These are phyloP conservation scores for Apiospora phragmitis DNA, from an alignment of 2,329 filamentous ascomycete genomes.

Conservation along the genomic window DNA sequence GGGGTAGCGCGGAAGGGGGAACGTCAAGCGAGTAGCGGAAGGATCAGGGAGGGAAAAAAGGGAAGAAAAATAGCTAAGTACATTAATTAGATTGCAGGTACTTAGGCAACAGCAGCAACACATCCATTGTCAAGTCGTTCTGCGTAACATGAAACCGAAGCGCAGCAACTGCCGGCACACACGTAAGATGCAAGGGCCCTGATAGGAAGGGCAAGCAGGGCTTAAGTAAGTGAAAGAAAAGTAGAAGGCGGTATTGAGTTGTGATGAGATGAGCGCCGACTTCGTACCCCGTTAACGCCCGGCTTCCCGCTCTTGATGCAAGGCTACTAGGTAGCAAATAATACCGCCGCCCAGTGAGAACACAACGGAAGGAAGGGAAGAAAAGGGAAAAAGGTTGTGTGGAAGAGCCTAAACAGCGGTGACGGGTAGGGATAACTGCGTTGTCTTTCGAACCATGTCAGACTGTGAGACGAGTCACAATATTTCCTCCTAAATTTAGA, in stretches of 20 bases:
- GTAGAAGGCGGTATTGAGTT: background rate
- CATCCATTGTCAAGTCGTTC: background rate
- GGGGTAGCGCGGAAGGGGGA: background rate
- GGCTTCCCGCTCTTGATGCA: background rate
- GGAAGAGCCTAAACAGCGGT: background rate
- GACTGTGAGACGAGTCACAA: slow-evolving; percentile 2
- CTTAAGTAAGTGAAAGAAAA: background rate
- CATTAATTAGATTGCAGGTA: background rate
- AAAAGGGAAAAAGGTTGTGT: background rate
- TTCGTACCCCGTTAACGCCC: background rate
- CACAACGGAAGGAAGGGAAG: background rate
- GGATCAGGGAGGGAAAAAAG: background rate
- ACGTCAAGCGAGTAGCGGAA: background rate
- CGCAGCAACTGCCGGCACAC: background rate
- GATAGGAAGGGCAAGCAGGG: background rate
- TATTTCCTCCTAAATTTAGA: background rate
- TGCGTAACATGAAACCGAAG: slow-evolving; percentile 6
- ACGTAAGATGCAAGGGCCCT: background rate
- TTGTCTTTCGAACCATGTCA: background rate
- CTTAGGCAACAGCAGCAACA: background rate
- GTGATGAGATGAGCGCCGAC: background rate
- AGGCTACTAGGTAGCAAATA: background rate
- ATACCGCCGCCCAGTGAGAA: background rate
- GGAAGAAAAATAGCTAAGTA: background rate
- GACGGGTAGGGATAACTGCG: background rate